Evolutionary conservation across 352 stramenopile species (phyloP).

Genomic region (Pythium angustatum): DNA sequence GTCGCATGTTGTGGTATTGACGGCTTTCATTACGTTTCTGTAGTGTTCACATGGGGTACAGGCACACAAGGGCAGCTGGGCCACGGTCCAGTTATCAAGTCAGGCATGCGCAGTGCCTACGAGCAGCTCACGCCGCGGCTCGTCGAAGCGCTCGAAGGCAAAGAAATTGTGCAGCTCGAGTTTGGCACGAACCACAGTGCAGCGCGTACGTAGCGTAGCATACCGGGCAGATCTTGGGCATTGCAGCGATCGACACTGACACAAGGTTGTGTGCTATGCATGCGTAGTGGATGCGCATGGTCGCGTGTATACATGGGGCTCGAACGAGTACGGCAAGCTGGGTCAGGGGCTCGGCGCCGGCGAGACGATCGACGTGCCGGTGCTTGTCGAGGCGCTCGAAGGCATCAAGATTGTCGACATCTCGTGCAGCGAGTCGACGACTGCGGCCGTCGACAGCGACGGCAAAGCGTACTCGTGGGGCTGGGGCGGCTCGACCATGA

Average conservation of each 20-base stretch:
- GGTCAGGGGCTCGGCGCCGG: constrained; percentile 46
- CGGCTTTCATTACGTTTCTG: no score
- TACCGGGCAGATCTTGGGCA: neutral
- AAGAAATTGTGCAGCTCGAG: constrained; percentile 64
- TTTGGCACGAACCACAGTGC: constrained; percentile 80
- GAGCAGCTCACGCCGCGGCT: constrained; percentile 78
- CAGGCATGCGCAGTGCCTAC: constrained; percentile 84
- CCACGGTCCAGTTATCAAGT: constrained; percentile 76
- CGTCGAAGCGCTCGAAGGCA: constrained; percentile 67
- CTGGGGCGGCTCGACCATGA: constrained; percentile 84
- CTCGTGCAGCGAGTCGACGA: constrained; percentile 87
- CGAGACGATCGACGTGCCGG: constrained; percentile 57
- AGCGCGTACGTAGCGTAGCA: constrained; percentile 50
- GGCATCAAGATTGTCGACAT: constrained; percentile 82
- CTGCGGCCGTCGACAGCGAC: constrained; percentile 78
- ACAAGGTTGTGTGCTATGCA: neutral
- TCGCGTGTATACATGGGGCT: constrained; percentile 80
- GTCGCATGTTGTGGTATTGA: no score
- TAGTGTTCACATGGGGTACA: constrained; percentile 86
- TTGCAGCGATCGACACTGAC: neutral
- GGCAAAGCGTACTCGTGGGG: constrained; percentile 92
- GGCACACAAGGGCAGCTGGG: constrained; percentile 85
- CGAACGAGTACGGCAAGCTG: constrained; percentile 90
- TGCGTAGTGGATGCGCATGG: constrained; percentile 64
- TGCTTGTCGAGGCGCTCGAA: constrained; percentile 64